Base-by-base conservation (phyloP, 163 green algal genomes). In the Prototheca wickerhamii region DNA sequence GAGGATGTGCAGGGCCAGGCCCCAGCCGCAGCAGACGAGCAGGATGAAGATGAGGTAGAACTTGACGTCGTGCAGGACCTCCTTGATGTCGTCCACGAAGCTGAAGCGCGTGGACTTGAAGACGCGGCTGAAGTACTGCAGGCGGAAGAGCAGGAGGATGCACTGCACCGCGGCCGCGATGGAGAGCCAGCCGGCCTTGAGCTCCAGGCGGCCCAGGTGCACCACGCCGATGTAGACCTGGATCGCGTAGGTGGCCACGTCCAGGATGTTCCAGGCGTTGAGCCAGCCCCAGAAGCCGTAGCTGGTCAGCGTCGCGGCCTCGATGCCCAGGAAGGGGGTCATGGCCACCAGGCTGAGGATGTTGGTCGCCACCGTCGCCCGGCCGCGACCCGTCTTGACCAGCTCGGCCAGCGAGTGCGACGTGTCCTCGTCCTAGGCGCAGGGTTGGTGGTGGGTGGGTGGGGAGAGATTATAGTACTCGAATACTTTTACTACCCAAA, bases 221-320 rank as follows among this genome's bases (percentile, higher is more conserved):
- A 84, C 63, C 25, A 69, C 57, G n/a, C 44, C 44, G n/a, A 85
- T 79, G 4, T 40, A 23, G 2, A 82, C 63, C 71, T 90, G 82
- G 29, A 88, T 44, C 0, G 67, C 50, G 68, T 92, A 91, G 7
- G 77, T 81, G 1, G 61, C 26, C 4, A 83, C 46, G 59, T 94
- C 86, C 52, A 88, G 58, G 4, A 82, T 15, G 64, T 91, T 93
- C 81, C 79, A 93, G 0, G 84, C 42, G 49, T 65, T 76, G 1
- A 85, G 23, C 86, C 86, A 92, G 33, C 73, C 72, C 17, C 32
- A 43, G 17, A 68, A 43, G 25, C 82, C 73, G 56, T 91, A 90
- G 17, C 78, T 76, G 0, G 46, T 31, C 1, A 89, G 52, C 1
- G 77, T 88, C 70, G 78, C 82, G 3, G 68, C 40, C 42, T 67